Evolutionary conservation across 257 asterid species (phyloP).

Genomic region (Vinca minor): DNA sequence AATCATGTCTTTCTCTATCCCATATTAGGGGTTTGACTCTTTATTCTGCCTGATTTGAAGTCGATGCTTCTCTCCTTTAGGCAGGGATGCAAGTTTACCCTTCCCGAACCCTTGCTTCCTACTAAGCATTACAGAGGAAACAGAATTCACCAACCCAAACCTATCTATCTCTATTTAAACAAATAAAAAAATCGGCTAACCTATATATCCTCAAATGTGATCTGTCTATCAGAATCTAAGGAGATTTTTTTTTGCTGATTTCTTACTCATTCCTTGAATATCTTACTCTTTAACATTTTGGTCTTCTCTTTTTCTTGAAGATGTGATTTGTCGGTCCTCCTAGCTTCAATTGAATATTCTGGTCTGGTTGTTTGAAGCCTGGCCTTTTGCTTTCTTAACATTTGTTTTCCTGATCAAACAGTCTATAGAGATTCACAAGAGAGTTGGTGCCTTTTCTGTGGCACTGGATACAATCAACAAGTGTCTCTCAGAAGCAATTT

Average conservation of each 20-base stretch:
- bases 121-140: neutral
- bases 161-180: neutral
- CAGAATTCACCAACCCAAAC: neutral
- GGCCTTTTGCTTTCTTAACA: neutral
- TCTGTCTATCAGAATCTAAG: neutral
- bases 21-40: neutral
- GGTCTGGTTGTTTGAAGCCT: neutral
- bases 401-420: conserved; percentile 10
- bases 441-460: conserved; percentile 88
- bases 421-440: conserved; percentile 82
- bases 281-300: neutral
- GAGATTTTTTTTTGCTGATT: neutral
- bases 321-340: neutral
- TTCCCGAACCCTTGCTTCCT: neutral
- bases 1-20: neutral
- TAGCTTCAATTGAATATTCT: neutral
- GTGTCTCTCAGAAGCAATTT: conserved; percentile 88
- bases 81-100: neutral
- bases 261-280: neutral
- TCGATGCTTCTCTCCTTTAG: neutral
- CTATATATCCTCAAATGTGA: neutral
- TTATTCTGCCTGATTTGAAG: neutral
- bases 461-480: conserved; percentile 81
- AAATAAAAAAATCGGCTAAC: neutral
- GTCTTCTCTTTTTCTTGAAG: neutral